Conservation (phyloP, 352 stramenopile species). For the Phytophthora gonapodyides region DNA sequence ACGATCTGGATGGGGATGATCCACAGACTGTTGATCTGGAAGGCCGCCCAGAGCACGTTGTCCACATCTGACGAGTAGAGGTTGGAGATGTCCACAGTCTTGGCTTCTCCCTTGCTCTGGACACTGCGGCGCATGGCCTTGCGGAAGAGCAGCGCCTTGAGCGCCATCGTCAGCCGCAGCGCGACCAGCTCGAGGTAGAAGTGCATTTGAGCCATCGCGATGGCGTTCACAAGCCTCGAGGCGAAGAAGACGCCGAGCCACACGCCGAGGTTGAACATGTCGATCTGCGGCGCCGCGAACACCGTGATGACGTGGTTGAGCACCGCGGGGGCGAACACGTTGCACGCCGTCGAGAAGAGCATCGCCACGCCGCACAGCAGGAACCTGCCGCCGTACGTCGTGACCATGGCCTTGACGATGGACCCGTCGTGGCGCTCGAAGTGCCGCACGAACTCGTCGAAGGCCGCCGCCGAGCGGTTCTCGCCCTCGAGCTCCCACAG, state of each 20-base stretch:
- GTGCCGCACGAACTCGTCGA: slow-evolving; percentile 29
- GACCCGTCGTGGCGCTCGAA: slow-evolving; percentile 25
- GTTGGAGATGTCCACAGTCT: too few species aligned
- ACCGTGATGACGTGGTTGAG: slow-evolving; percentile 48
- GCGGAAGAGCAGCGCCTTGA: too few species aligned
- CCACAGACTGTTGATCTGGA: slow-evolving; percentile 47
- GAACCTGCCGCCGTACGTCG: slow-evolving; percentile 34
- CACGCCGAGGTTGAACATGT: slow-evolving; percentile 26
- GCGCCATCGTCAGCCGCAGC: too few species aligned
- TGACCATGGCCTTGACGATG: slow-evolving; percentile 25
- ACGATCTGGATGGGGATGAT: slow-evolving; percentile 13
- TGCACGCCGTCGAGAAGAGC: slow-evolving; percentile 39
- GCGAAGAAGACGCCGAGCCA: slow-evolving; percentile 58
- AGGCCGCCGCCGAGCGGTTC: slow-evolving; percentile 32
- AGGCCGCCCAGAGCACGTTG: slow-evolving; percentile 37
- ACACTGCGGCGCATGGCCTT: too few species aligned
- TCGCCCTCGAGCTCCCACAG: slow-evolving; percentile 45
- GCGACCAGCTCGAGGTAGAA: slow-evolving; percentile 41
- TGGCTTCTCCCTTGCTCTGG: too few species aligned
- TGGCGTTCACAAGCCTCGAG: slow-evolving; percentile 34
- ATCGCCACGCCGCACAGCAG: slow-evolving; percentile 33
- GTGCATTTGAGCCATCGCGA: slow-evolving; percentile 29
- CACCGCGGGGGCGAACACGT: slow-evolving; percentile 44
- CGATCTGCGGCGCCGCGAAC: slow-evolving; percentile 29
- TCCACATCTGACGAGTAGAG: too few species aligned